Conservation (phyloP, 2,329 filamentous ascomycete genomes). For the Claviceps maximensis region DNA sequence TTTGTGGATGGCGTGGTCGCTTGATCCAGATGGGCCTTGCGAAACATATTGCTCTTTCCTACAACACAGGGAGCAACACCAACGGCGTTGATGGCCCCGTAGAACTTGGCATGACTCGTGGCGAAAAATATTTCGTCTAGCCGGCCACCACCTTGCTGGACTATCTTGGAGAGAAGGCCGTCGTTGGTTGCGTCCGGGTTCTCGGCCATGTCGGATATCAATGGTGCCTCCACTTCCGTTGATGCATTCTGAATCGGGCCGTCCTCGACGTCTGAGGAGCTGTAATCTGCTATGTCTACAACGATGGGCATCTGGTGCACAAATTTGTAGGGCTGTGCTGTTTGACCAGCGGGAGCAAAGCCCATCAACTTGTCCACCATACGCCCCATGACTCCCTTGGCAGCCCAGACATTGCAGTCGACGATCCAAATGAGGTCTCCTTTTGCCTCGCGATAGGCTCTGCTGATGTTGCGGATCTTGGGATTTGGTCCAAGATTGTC, state of each 20-base stretch:
- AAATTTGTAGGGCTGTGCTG: slow-evolving; percentile 62
- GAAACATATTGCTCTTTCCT: slow-evolving; percentile 98
- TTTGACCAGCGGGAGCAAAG: slow-evolving; percentile 32
- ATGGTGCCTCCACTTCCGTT: slow-evolving; percentile 18
- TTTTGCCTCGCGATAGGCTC: slow-evolving; percentile 77
- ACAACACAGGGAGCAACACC: slow-evolving; percentile 84
- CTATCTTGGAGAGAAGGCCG: slow-evolving; percentile 17
- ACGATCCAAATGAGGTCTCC: slow-evolving; percentile 88
- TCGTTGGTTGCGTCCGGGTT: slow-evolving; percentile 3
- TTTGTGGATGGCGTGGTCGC: slow-evolving; percentile 43
- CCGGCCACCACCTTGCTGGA: slow-evolving; percentile 53
- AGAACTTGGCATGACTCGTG: slow-evolving; percentile 92
- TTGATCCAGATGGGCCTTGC: slow-evolving; percentile 73
- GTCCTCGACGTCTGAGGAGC: slow-evolving; percentile 8
- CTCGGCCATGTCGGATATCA: background rate
- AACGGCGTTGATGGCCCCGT: slow-evolving; percentile 91
- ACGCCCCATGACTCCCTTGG: slow-evolving; percentile 61
- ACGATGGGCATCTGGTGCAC: slow-evolving; percentile 88
- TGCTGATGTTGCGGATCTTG: slow-evolving; percentile 95
- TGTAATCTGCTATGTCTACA: slow-evolving; percentile 49
- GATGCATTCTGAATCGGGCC: slow-evolving; percentile 20
- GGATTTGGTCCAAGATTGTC: slow-evolving; percentile 77
- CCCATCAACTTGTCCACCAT: slow-evolving; percentile 86
- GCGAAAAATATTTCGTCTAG: slow-evolving; percentile 93
- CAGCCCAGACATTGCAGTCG: slow-evolving; percentile 94